phyloP scores from a whole-genome alignment of 1,284 basidiomycete genomes.

The Ceratobasidium sp. region DNA sequence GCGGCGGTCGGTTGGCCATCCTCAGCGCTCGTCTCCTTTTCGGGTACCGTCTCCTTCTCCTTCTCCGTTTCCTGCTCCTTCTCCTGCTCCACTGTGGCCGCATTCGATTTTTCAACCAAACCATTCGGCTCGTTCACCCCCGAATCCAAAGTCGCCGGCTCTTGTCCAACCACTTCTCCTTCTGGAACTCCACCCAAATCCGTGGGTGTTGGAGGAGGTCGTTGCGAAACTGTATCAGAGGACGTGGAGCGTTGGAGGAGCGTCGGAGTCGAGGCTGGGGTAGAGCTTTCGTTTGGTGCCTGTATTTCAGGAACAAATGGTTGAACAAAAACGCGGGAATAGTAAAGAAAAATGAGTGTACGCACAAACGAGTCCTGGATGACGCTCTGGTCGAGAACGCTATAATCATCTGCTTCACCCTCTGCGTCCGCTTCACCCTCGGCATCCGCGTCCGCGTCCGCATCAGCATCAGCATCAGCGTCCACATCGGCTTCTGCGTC shows the following conservation, averaged over 20 bases:
- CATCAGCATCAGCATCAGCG: neutral
- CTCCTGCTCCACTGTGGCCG: neutral
- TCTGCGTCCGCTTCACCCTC: constrained; percentile 21
- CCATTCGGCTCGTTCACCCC: neutral
- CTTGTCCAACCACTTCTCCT: neutral
- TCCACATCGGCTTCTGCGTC: constrained; percentile 22
- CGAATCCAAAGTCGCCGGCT: neutral
- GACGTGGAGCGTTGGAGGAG: constrained; percentile 9
- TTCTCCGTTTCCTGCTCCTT: neutral
- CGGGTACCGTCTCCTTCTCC: constrained; percentile 9
- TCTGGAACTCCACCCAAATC: neutral
- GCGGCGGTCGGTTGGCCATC: constrained; percentile 8
- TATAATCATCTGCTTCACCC: constrained; percentile 19
- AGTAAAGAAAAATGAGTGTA: neutral
- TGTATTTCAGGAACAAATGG: neutral
- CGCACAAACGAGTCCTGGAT: neutral
- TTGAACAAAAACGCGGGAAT: neutral
- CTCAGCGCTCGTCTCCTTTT: no score
- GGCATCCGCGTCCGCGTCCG: constrained; percentile 2
- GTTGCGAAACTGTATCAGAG: constrained; percentile 21
- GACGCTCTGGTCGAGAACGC: neutral
- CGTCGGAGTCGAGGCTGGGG: neutral
- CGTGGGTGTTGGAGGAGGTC: constrained; percentile 29
- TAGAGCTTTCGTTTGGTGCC: constrained; percentile 6
- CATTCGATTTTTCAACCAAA: no score